These are phyloP conservation scores for Colletotrichum filicis DNA, from an alignment of 2,329 filamentous ascomycete genomes.

Conservation along the genomic window DNA sequence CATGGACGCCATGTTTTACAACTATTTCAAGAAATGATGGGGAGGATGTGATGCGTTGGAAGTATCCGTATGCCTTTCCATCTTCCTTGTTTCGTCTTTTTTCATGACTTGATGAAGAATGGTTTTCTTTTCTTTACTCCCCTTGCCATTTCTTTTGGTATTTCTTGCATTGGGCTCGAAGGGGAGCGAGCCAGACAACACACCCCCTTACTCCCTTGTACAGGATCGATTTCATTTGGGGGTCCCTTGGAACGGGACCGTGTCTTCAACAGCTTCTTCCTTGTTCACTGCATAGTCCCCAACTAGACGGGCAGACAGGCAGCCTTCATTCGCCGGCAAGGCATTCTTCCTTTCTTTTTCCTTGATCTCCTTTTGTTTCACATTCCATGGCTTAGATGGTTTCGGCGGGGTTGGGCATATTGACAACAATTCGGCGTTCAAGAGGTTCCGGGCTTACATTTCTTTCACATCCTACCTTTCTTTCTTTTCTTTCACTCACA, in stretches of 20 bases:
- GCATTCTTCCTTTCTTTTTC: neutral
- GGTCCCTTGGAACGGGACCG: neutral
- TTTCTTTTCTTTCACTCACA: neutral
- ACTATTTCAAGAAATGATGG: constrained; percentile 5
- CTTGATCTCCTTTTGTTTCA: neutral
- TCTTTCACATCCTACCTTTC: neutral
- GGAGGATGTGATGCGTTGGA: neutral
- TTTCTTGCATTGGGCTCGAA: neutral
- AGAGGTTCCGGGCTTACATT: neutral
- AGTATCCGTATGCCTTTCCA: neutral
- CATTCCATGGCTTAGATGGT: neutral
- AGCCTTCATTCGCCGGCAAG: neutral
- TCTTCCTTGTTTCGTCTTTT: neutral
- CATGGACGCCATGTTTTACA: constrained; percentile 38
- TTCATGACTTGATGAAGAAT: neutral
- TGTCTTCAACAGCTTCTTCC: neutral
- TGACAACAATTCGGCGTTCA: neutral
- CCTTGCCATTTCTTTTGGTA: neutral
- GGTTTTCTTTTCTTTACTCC: neutral
- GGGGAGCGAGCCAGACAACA: neutral
- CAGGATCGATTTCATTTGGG: neutral
- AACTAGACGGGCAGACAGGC: neutral
- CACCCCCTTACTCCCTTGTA: neutral
- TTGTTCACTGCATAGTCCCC: neutral
- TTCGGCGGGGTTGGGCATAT: neutral